A percentile compares a stretch with the other conserved stretches of the same genome.
Conservation (phyloP, 306 rosid species). For the barrel medic (Medicago truncatula) region MtrunA17r5.0-ANR NC_053044.1:5609001-5609500, state of each 20-base stretch:
- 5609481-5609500: too few species aligned
- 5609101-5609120: not conserved
- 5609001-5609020: slow-evolving; percentile 19
- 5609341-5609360: too few species aligned
- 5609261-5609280: not conserved
- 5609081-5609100: not conserved
- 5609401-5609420: too few species aligned
- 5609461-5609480: too few species aligned
- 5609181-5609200: slow-evolving; percentile 8
- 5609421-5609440: too few species aligned
- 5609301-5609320: too few species aligned
- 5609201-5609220: not conserved
- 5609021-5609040: not conserved
- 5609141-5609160: not conserved
- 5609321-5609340: too few species aligned
- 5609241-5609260: not conserved
- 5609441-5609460: too few species aligned
- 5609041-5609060: not conserved
- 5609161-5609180: slow-evolving; percentile 3
- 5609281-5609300: too few species aligned
- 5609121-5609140: not conserved
- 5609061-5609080: not conserved
- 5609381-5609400: too few species aligned
- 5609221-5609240: not conserved
- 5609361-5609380: too few species aligned